phyloP scores from a whole-genome alignment of 352 stramenopile genomes.

The Phytophthora hibernalis region DNA sequence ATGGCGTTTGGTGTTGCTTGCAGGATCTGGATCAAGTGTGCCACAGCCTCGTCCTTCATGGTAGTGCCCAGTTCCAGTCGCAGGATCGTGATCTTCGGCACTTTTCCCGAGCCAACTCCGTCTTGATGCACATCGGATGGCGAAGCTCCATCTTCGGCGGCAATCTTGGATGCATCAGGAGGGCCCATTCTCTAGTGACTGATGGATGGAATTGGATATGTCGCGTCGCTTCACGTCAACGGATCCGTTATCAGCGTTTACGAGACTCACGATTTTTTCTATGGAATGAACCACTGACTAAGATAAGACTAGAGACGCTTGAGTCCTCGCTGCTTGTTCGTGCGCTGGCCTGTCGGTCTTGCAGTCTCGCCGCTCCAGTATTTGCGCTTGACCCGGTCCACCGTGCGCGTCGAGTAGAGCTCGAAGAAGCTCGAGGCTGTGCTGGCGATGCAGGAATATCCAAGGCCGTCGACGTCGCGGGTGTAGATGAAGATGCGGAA shows the following conservation, averaged over 20 bases:
- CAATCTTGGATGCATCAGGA: constrained; percentile 52
- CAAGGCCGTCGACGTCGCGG: constrained; percentile 25
- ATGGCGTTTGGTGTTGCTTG: constrained; percentile 57
- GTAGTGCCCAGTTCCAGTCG: constrained; percentile 68
- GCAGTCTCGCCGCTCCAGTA: constrained; percentile 47
- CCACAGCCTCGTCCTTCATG: constrained; percentile 79
- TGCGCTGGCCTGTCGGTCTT: constrained; percentile 13
- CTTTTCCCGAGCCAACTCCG: constrained; percentile 31
- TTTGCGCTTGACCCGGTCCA: constrained; percentile 84
- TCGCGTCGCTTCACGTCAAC: constrained; percentile 33
- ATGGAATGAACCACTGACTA: constrained; percentile 15
- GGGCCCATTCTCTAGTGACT: constrained; percentile 48
- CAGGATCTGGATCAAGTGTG: constrained; percentile 50
- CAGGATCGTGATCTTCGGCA: constrained; percentile 73
- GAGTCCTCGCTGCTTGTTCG: constrained; percentile 14
- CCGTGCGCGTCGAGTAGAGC: constrained; percentile 85
- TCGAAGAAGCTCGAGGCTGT: constrained; percentile 82
- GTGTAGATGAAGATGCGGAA: constrained; percentile 84
- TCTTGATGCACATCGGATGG: constrained; percentile 21
- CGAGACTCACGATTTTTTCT: constrained; percentile 18
- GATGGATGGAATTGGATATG: constrained; percentile 17
- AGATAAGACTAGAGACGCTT: constrained; percentile 23
- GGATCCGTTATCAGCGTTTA: constrained; percentile 23
- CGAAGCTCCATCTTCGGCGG: constrained; percentile 29
- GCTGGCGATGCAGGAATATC: constrained; percentile 64